Conservation (phyloP, 768 basidiomycete genomes). For the Tylopilus plumbeoviolaceoides region DNA sequence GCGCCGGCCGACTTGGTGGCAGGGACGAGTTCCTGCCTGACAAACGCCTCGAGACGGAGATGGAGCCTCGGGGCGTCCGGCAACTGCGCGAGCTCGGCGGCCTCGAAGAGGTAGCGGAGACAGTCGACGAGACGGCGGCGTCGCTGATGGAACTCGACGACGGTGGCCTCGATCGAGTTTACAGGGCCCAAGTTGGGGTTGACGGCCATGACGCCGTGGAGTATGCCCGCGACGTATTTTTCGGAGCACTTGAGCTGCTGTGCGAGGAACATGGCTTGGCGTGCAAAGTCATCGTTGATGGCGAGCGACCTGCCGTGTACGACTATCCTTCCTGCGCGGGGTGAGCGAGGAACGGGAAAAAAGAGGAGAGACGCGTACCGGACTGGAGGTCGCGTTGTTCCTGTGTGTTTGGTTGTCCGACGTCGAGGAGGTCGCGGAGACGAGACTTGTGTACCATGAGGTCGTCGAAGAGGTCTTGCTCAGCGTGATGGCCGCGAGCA, state of each 20-base stretch:
- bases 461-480: slow-evolving; percentile 74
- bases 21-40: slow-evolving; percentile 50
- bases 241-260: slow-evolving; percentile 82
- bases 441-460: slow-evolving; percentile 62
- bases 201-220: slow-evolving; percentile 57
- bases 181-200: slow-evolving; percentile 62
- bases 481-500: slow-evolving; percentile 47
- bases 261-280: slow-evolving; percentile 73
- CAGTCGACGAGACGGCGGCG: slow-evolving; percentile 71
- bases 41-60: slow-evolving; percentile 51
- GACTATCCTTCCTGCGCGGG: slow-evolving; percentile 56
- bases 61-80: slow-evolving; percentile 46
- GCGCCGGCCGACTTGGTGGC: slow-evolving; percentile 30
- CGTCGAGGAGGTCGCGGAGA: slow-evolving; percentile 61
- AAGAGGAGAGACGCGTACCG: slow-evolving; percentile 27
- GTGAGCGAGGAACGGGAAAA: not conserved
- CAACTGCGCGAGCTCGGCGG: slow-evolving; percentile 45
- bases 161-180: slow-evolving; percentile 57
- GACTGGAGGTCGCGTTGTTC: slow-evolving; percentile 73
- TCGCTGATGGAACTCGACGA: slow-evolving; percentile 65
- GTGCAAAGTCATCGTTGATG: slow-evolving; percentile 76
- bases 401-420: slow-evolving; percentile 54
- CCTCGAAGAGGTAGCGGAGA: slow-evolving; percentile 62
- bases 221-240: slow-evolving; percentile 66
- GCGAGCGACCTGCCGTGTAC: slow-evolving; percentile 64